Evolutionary conservation across 2,329 filamentous ascomycete species (phyloP), one percentile per base, ranked within the genome.

Genomic region (Aspergillus sergii): DNA sequence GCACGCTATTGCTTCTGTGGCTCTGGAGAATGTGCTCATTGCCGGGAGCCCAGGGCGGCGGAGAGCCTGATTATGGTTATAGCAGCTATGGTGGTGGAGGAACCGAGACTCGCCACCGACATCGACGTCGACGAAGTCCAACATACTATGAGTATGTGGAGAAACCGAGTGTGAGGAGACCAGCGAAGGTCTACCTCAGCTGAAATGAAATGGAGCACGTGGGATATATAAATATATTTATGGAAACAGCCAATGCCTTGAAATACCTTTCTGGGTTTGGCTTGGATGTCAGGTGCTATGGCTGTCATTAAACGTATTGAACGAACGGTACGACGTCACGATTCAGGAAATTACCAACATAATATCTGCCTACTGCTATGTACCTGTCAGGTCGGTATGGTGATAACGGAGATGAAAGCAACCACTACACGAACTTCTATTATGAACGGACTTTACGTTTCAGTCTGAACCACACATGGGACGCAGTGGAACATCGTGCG

Each of bases 1-100:
- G 76, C 9, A 76, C 74, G 0, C 69, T 79, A 2, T 64, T 79
- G 5, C 58, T 79, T 7, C 63, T 76, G 7, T 79, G 77, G 77
- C 68, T 79, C n/a, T 73, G 73, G 64, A 69, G 70, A 21, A 32
- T 73, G 8, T 76, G 73, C 46, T 61, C 63, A 21, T 56, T 73
- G 10, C 69, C 70, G 5, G 69, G 71, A 0, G 69, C 71, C 2
- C 67, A 63, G 26, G 67, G 66, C 4, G 69, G 68, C 6, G 66
- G 62, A 1, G 64, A 71, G 4, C 63, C 75, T 2, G 71, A 75
- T 36, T 64, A 69, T 36, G 68, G 70, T 41, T 72, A 72, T 58
- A 65, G 63, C 41, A 64, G 66, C n/a, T 65, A 21, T 63, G 21
- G 54, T 28, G 50, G 62, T 39, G 51, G 59, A 36, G 53, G 69